Evolutionary conservation across 148 eudicot species (phyloP), one percentile per base, ranked within the genome.

Genomic region (Nepenthes mirabilis): DNA sequence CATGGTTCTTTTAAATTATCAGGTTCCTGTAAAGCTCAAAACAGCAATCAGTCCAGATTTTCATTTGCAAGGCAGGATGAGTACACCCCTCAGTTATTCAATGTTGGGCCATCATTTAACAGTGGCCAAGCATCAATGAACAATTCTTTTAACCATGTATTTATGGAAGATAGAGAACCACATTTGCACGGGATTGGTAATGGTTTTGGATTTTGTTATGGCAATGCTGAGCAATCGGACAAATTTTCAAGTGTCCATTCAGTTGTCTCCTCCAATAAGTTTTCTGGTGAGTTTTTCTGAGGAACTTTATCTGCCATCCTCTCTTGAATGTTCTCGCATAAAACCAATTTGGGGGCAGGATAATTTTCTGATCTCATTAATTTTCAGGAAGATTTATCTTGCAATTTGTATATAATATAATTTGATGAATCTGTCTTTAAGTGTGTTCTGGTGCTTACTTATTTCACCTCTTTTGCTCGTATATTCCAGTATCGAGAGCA

Each of bases 11-110:
- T 64, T 33, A 75, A 75, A 43, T 58, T 61, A 35, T 68, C 87
- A 23, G 78, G 68, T 67, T 71, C 95, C 32, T 64, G 87, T 80
- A 89, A 76, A 76, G 68, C 59, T 55, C 95, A 82, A 70, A 79
- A 58, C 52, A 86, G 79, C 81, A 82, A 77, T 63, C 95, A 94
- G 63, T 94, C 99, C 49, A 86, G 95, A 71, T 94, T 93, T 74
- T 89, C 96, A 43, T 94, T 94, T 84, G 99, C 97, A 34, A 89
- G 99, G 69, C 86, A 90, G 70, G 95, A 84, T 23, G 87, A 87
- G 54, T 50, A 69, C 40, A 68, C 58, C 48, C 73, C 70, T 66
- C 71, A 70, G 58, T 53, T 74, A 14, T 61, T 68, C 55, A 72
- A 72, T 62, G 51, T 36, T 48, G 81, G 65, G 57, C 69, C 81